These are phyloP conservation scores for Cladosporium sp. DNA, from an alignment of 2,329 filamentous ascomycete species.

Conservation along the genomic window DNA sequence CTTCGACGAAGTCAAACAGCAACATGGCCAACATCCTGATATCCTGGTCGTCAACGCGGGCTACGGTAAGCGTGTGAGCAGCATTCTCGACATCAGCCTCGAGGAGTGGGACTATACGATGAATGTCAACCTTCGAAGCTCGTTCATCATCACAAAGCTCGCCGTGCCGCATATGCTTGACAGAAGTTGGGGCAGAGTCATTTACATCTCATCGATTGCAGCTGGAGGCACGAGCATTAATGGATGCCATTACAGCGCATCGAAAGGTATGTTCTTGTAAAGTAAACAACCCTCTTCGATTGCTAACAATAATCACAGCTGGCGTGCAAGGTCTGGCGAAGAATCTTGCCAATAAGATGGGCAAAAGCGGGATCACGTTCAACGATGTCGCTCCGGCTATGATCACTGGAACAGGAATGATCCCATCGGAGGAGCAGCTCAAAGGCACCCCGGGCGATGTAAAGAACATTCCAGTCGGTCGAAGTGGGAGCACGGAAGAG, in stretches of 20 bases:
- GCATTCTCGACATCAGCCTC: constrained; percentile 53
- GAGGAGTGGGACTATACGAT: constrained; percentile 64
- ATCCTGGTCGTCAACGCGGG: constrained; percentile 66
- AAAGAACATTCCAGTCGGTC: constrained; percentile 55
- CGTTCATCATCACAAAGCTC: constrained; percentile 60
- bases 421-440: constrained; percentile 49
- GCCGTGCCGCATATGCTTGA: constrained; percentile 58
- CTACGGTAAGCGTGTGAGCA: constrained; percentile 55
- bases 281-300: background rate
- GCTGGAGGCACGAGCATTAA: constrained; percentile 62
- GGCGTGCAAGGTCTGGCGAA: constrained; percentile 62
- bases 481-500: constrained; percentile 56
- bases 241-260: constrained; percentile 30
- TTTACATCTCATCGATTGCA: constrained; percentile 62
- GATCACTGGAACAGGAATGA: constrained; percentile 57
- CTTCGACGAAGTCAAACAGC: constrained; percentile 50
- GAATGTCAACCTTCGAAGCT: constrained; percentile 59
- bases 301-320: constrained; percentile 8
- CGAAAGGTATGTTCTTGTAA: constrained; percentile 14
- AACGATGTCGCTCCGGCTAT: constrained; percentile 68
- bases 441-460: constrained; percentile 51
- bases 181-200: constrained; percentile 59
- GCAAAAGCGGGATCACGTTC: constrained; percentile 59
- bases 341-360: constrained; percentile 58
- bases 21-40: constrained; percentile 56